These are phyloP conservation scores for Didymellaceae sp. DNA, from an alignment of 2,329 filamentous ascomycete species.

Conservation along the genomic window DNA sequence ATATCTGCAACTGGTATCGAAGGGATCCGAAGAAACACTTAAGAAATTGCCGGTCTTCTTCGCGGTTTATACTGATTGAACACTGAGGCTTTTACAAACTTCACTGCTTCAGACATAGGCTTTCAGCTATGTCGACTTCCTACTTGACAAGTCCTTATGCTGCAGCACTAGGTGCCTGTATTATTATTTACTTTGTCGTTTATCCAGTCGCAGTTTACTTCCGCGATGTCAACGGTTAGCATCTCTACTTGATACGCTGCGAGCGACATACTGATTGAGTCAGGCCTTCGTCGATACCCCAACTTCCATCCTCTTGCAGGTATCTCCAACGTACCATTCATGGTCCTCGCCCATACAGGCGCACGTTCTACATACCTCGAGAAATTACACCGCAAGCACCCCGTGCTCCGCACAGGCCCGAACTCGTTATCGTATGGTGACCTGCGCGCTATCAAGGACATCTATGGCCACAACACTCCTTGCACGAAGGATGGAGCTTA, in stretches of 20 bases:
- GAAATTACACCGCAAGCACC: slow-evolving; percentile 56
- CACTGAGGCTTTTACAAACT: neutral
- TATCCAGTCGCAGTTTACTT: slow-evolving; percentile 54
- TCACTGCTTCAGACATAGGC: slow-evolving; percentile 1
- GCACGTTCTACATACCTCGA: slow-evolving; percentile 53
- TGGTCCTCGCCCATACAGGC: slow-evolving; percentile 53
- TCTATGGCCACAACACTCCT: slow-evolving; percentile 59
- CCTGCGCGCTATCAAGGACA: slow-evolving; percentile 54
- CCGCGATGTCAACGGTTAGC: slow-evolving; percentile 52
- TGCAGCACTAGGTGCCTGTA: slow-evolving; percentile 27
- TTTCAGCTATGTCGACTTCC: slow-evolving; percentile 22
- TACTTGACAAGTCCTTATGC: slow-evolving; percentile 32
- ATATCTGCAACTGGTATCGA: neutral
- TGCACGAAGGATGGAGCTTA: slow-evolving; percentile 61
- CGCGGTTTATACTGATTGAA: slow-evolving; percentile 3
- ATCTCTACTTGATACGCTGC: neutral
- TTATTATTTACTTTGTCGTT: slow-evolving; percentile 49
- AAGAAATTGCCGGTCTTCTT: slow-evolving; percentile 15
- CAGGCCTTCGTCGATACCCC: slow-evolving; percentile 57
- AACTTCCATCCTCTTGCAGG: slow-evolving; percentile 56
- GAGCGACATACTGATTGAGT: neutral
- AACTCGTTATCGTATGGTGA: slow-evolving; percentile 43
- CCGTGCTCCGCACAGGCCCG: slow-evolving; percentile 48
- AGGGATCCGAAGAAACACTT: slow-evolving; percentile 12
- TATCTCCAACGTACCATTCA: slow-evolving; percentile 57